Percentiles rank a stretch among this genome's conserved stretches.
These are phyloP conservation scores for Mycena crocata DNA, from an alignment of 768 basidiomycete genomes.

Conservation along the genomic window DNA sequence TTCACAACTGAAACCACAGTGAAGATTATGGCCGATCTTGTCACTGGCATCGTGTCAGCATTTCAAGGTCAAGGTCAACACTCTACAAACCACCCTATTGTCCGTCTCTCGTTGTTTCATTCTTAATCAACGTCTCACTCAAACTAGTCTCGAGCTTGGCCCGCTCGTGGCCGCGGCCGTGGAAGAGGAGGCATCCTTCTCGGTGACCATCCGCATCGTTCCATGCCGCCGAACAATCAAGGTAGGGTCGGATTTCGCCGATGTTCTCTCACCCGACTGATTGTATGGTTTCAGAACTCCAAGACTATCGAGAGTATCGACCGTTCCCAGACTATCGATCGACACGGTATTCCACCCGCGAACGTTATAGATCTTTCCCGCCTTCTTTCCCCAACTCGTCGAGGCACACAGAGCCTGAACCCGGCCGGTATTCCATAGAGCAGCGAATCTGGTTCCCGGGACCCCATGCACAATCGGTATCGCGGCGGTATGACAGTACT, in stretches of 20 bases:
- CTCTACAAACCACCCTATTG: no score
- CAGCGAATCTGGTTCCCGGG: slow-evolving; percentile 11
- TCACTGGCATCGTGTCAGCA: neutral
- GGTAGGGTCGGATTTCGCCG: neutral
- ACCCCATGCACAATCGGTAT: slow-evolving; percentile 2
- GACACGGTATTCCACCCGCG: neutral
- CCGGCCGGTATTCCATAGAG: neutral
- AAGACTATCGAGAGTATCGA: no score
- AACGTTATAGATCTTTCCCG: no score
- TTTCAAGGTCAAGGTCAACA: neutral
- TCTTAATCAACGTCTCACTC: no score
- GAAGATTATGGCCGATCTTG: slow-evolving; percentile 11
- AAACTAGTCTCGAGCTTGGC: neutral
- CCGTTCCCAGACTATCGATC: neutral
- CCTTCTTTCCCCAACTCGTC: neutral
- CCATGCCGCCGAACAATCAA: neutral
- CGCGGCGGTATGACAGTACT: neutral
- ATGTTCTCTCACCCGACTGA: neutral
- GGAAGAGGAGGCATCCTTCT: neutral
- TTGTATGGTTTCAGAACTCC: neutral
- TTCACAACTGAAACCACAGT: neutral
- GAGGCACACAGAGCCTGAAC: neutral
- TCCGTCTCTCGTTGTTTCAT: no score
- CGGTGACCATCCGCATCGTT: slow-evolving; percentile 5
- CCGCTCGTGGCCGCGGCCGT: slow-evolving; percentile 12